Percentiles rank a stretch among this genome's conserved stretches.
Evolutionary conservation across 176 grass and related monocot species (phyloP).

Genomic region (Juncus inflexus): DNA sequence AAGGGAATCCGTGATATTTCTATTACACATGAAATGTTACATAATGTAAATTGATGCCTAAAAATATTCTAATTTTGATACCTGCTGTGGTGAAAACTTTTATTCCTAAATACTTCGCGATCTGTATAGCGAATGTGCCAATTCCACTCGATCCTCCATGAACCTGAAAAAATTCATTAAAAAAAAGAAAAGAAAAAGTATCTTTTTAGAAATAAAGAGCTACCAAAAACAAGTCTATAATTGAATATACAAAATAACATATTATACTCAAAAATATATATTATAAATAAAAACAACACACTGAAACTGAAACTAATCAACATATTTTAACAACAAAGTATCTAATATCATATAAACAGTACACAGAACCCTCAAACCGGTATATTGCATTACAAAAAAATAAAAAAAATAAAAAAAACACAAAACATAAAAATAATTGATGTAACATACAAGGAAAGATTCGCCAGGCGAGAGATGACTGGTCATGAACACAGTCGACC

Average conservation of each 20-base stretch:
- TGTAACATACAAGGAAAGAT: constrained; percentile 58
- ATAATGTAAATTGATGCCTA: too few species aligned
- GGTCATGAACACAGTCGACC: constrained; percentile 93
- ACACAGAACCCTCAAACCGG: too few species aligned
- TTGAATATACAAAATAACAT: too few species aligned
- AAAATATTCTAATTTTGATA: constrained; percentile 21
- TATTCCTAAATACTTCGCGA: constrained; percentile 62
- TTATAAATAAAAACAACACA: background rate
- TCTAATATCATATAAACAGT: too few species aligned
- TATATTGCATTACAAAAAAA: too few species aligned
- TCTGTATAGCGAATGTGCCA: constrained; percentile 86
- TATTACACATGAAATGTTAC: background rate
- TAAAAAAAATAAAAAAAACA: background rate
- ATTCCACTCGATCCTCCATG: constrained; percentile 96
- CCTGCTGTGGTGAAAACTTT: constrained; percentile 85
- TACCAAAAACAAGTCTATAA: too few species aligned
- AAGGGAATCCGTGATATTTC: background rate
- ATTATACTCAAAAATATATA: background rate
- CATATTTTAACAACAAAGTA: too few species aligned
- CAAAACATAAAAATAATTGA: background rate
- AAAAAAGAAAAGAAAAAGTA: too few species aligned
- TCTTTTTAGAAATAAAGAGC: background rate
- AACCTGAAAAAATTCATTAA: constrained; percentile 64
- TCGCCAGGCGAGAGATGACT: constrained; percentile 69
- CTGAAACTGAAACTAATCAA: too few species aligned